phyloP scores from a whole-genome alignment of 1,139 yeast species.

The Kurtzmaniella quercitrusa region DNA sequence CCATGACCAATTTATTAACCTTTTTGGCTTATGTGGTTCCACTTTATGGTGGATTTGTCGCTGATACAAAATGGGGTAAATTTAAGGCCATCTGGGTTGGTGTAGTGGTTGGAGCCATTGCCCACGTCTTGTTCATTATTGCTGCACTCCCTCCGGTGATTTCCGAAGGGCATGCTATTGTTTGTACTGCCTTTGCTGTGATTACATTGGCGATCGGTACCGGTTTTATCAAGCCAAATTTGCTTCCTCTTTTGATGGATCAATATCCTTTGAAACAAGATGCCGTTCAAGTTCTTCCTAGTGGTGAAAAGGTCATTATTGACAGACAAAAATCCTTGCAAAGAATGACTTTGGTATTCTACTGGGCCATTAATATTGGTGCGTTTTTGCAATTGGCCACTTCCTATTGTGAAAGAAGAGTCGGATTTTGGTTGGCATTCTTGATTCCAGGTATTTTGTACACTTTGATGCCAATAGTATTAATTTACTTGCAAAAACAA shows the following conservation, averaged over 20 bases:
- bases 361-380: constrained; percentile 79
- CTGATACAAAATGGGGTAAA: constrained; percentile 41
- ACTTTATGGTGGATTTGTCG: constrained; percentile 39
- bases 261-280: constrained; percentile 53
- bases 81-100: constrained; percentile 42
- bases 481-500: constrained; percentile 33
- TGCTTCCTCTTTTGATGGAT: constrained; percentile 50
- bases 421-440: constrained; percentile 79
- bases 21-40: constrained; percentile 44
- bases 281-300: constrained; percentile 52
- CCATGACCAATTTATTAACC: constrained; percentile 33
- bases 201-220: constrained; percentile 40
- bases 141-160: constrained; percentile 40
- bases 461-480: constrained; percentile 43
- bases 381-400: constrained; percentile 77
- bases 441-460: constrained; percentile 54
- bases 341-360: constrained; percentile 72
- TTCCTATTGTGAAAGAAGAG: constrained; percentile 62
- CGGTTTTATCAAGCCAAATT: constrained; percentile 50
- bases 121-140: constrained; percentile 36
- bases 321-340: constrained; percentile 71
- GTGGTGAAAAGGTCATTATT: constrained; percentile 65
- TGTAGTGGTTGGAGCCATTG: constrained; percentile 32
- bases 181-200: constrained; percentile 34
- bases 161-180: constrained; percentile 29